A percentile compares a stretch with the other conserved stretches of the same genome.
Conservation (phyloP, 192 early-diverging fungal genomes). For the Pilaira anomala region DNA sequence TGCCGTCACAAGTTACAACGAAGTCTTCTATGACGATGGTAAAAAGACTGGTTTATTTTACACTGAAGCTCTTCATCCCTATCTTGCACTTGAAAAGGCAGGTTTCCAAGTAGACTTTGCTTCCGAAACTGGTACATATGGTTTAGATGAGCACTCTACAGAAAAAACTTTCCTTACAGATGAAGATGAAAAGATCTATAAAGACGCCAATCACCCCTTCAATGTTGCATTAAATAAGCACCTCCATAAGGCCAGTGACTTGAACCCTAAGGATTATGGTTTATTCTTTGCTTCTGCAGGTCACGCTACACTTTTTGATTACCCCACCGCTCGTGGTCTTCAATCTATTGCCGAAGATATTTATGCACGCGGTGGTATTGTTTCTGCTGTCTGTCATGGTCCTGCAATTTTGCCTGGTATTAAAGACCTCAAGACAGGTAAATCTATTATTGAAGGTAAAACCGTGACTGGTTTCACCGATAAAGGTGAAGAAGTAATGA, state of each 20-base stretch:
- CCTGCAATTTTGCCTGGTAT: slow-evolving; percentile 64
- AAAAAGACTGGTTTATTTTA: slow-evolving; percentile 52
- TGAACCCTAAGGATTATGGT: slow-evolving; percentile 46
- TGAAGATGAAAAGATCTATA: slow-evolving; percentile 34
- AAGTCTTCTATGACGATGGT: slow-evolving; percentile 51
- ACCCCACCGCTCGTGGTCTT: slow-evolving; percentile 42
- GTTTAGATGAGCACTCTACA: slow-evolving; percentile 50
- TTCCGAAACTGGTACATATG: slow-evolving; percentile 50
- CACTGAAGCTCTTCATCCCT: slow-evolving; percentile 53
- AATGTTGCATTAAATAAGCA: slow-evolving; percentile 35
- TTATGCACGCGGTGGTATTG: slow-evolving; percentile 50
- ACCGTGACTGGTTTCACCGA: slow-evolving; percentile 73
- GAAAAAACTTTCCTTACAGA: slow-evolving; percentile 40
- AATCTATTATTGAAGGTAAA: slow-evolving; percentile 57
- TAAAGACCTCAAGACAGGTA: slow-evolving; percentile 52
- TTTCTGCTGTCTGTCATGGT: slow-evolving; percentile 61
- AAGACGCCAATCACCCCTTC: slow-evolving; percentile 41
- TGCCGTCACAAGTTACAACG: slow-evolving; percentile 48
- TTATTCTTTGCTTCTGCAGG: slow-evolving; percentile 55
- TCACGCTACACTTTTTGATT: slow-evolving; percentile 52
- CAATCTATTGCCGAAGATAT: slow-evolving; percentile 50
- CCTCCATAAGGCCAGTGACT: slow-evolving; percentile 44
- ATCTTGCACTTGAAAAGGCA: slow-evolving; percentile 36
- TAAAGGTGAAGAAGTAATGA: slow-evolving; percentile 57
- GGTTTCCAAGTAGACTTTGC: slow-evolving; percentile 54